Evolutionary conservation across 2,329 filamentous ascomycete species (phyloP).

Genomic region (Fusarium setosum): DNA sequence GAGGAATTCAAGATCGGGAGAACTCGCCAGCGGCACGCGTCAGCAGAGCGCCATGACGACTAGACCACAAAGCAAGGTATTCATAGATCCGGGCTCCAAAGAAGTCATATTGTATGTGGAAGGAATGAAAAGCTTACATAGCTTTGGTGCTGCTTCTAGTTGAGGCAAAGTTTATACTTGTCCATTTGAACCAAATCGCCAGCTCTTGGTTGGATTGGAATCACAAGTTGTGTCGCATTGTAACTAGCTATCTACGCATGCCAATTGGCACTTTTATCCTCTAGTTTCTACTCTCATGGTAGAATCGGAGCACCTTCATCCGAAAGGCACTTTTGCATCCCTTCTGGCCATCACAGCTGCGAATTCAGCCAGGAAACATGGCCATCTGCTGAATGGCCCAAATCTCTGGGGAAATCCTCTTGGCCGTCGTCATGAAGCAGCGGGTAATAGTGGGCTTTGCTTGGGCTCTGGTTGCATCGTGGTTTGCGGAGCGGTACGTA

Average conservation of each 20-base stretch:
- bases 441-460: conserved; percentile 35
- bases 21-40: too few species aligned
- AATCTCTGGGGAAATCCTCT: conserved; percentile 4
- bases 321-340: conserved; percentile 16
- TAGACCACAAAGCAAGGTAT: neutral
- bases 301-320: neutral
- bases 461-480: conserved; percentile 11
- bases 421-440: conserved; percentile 37
- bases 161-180: too few species aligned
- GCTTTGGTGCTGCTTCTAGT: too few species aligned
- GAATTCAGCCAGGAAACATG: conserved; percentile 2
- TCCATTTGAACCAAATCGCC: neutral
- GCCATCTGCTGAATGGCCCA: conserved; percentile 5
- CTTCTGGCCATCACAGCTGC: neutral
- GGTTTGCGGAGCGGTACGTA: neutral
- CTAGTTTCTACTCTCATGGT: neutral
- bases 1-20: neutral
- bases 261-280: neutral
- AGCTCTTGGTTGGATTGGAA: neutral
- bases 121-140: too few species aligned
- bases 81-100: too few species aligned
- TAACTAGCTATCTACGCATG: neutral
- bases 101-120: too few species aligned
- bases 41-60: too few species aligned
- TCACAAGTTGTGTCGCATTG: neutral